Evolutionary conservation across 1,139 yeast species (phyloP).

Genomic region (Lodderomyces oxycetoniae): DNA sequence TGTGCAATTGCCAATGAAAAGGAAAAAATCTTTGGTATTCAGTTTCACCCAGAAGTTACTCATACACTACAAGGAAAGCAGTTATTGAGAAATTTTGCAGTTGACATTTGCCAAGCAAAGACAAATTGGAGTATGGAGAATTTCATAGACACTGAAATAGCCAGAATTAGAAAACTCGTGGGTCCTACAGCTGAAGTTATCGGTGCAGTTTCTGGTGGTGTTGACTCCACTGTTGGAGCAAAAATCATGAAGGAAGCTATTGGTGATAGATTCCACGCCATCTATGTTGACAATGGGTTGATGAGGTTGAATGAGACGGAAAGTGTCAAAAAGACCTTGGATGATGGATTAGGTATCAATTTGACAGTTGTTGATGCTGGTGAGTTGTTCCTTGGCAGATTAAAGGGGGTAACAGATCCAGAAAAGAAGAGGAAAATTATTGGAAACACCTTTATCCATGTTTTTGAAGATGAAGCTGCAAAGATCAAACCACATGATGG

Average conservation of each 20-base stretch:
- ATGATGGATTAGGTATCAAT: constrained; percentile 91
- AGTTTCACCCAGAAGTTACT: constrained; percentile 99
- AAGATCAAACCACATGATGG: constrained; percentile 87
- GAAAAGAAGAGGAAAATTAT: constrained; percentile 98
- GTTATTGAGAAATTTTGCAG: constrained; percentile 86
- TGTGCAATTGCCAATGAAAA: constrained; percentile 83
- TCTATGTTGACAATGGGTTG: constrained; percentile 96
- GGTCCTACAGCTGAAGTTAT: constrained; percentile 98
- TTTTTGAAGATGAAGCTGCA: constrained; percentile 94
- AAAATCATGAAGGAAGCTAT: constrained; percentile 97
- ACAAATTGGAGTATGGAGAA: constrained; percentile 98
- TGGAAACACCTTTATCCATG: constrained; percentile 96
- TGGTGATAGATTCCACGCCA: constrained; percentile 98
- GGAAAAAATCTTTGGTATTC: constrained; percentile 84
- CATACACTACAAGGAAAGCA: constrained; percentile 90
- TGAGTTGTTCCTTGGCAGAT: constrained; percentile 78
- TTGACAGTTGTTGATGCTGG: constrained; percentile 92
- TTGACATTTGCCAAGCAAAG: constrained; percentile 76
- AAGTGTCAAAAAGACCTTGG: constrained; percentile 79
- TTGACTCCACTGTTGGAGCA: constrained; percentile 98
- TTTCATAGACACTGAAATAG: constrained; percentile 93
- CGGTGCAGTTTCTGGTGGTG: constrained; percentile 99
- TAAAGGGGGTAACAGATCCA: constrained; percentile 95
- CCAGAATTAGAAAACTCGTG: constrained; percentile 82
- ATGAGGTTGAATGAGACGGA: constrained; percentile 93